Base-by-base conservation (phyloP, 176 grass and related monocot species). In the Eleusine indica region DNA sequence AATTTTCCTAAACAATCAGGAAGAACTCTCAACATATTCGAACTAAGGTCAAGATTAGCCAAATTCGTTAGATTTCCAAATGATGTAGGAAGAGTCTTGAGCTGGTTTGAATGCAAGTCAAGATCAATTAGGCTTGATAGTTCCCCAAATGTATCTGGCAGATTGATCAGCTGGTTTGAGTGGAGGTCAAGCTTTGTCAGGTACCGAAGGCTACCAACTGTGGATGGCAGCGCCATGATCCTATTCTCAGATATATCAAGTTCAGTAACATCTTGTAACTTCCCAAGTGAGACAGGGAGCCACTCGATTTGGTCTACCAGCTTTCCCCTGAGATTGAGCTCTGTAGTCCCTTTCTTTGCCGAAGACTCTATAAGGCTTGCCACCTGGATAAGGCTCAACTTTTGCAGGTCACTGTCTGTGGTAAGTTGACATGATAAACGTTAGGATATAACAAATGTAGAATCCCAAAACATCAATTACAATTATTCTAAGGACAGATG, bases 231-330 rank as follows among this genome's bases (percentile, higher is more conserved):
- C 49, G 93, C 91, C 77, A 91, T 88, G 87, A 98, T 98, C 71
- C 69, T 82, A 85, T 98, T 98, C 68, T 95, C 96, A 25, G 96
- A 98, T 76, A 98, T 58, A 83, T 98, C 87, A 67, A 98, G 85
- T 66, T 98, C 88, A 42, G 89, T 91, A 52, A 91, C 86, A 76
- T 90, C 89, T 85, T 98, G 89, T 58, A 98, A 87, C 73, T 98
- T 98, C 19, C 93, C 96, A 75, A 98, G 96, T 25, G 96, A 98
- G 38, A 84, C 87, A 35, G 96, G 96, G 87, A 98, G 96, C 96
- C 96, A 98, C 76, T 98, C 96, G 5, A 98, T 90, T 67, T 95
- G 93, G 62, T 98, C 96, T 40, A 86, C 87, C 72, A 98, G 85
- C 69, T 95, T 98, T 17, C 93, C 96, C 32, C 86, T 87, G 60